These are phyloP conservation scores for Hygrocybe coccinea DNA, from an alignment of 768 basidiomycete genomes.

Conservation along the genomic window DNA sequence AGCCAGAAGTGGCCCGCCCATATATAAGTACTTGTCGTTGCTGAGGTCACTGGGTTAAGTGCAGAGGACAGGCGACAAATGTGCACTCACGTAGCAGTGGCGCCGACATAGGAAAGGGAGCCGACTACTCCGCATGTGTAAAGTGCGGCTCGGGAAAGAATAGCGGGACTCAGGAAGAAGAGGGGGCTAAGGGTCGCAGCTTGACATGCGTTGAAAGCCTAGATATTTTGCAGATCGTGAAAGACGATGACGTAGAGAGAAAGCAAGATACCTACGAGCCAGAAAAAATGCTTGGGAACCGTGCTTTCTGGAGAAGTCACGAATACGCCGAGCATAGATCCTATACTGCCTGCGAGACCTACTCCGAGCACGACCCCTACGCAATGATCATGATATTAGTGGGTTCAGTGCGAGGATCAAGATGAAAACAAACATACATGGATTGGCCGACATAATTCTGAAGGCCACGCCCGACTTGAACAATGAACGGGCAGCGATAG, in stretches of 20 bases:
- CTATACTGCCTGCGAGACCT: constrained; percentile 73
- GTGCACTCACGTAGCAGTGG: constrained; percentile 64
- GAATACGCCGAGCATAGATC: constrained; percentile 78
- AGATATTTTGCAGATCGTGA: not conserved
- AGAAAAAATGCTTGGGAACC: constrained; percentile 73
- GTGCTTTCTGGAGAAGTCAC: constrained; percentile 75
- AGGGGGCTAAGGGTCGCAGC: constrained; percentile 81
- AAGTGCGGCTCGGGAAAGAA: constrained; percentile 80
- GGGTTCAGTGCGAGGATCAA: not conserved
- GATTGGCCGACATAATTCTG: constrained; percentile 78
- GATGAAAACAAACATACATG: constrained; percentile 51
- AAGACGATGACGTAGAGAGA: not conserved
- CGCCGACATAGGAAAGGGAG: constrained; percentile 79
- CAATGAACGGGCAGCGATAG: constrained; percentile 71
- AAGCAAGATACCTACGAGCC: constrained; percentile 51
- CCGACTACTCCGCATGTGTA: constrained; percentile 88
- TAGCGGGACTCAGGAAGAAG: constrained; percentile 83
- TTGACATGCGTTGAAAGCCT: constrained; percentile 85
- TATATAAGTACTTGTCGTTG: constrained; percentile 78
- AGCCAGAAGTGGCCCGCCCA: constrained; percentile 84
- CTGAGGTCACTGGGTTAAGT: constrained; percentile 21
- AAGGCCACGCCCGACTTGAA: constrained; percentile 65
- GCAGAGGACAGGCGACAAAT: not conserved
- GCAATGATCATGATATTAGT: not conserved
- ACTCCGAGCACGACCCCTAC: constrained; percentile 78